These are phyloP conservation scores for Polyporus arcularius DNA, from an alignment of 768 basidiomycete species.

Conservation along the genomic window DNA sequence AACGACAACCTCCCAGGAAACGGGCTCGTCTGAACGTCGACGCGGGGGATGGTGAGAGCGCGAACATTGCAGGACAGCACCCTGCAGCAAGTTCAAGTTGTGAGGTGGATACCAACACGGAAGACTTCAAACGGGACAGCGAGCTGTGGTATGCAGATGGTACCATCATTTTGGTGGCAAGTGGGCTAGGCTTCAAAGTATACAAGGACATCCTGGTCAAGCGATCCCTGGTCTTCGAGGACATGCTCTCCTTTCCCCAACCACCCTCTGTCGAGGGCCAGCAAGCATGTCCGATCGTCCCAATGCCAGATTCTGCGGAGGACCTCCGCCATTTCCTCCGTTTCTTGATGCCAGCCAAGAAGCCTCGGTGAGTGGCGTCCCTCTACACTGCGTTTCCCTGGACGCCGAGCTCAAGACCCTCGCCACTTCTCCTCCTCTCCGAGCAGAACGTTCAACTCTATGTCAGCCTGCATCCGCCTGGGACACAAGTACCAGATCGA, in stretches of 20 bases:
- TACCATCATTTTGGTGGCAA: conserved; percentile 13
- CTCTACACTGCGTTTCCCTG: neutral
- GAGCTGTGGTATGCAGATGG: conserved; percentile 18
- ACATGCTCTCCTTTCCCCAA: conserved; percentile 10
- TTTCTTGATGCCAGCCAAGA: neutral
- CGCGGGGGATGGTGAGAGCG: too few species aligned
- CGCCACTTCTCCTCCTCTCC: too few species aligned
- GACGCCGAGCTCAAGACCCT: neutral
- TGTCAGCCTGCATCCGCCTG: neutral
- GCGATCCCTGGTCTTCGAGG: conserved; percentile 11
- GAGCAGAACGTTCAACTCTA: neutral
- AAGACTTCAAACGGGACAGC: neutral
- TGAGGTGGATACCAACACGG: too few species aligned
- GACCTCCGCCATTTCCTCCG: neutral
- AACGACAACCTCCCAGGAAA: too few species aligned
- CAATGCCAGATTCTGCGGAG: neutral
- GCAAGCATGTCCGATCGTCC: neutral
- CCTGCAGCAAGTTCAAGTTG: too few species aligned
- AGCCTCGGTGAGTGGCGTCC: neutral
- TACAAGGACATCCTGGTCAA: conserved; percentile 3
- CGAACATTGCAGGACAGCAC: too few species aligned
- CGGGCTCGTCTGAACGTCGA: too few species aligned
- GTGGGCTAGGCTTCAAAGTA: conserved; percentile 10
- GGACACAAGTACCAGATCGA: conserved; percentile 1
- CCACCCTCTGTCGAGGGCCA: too few species aligned